phyloP scores from a whole-genome alignment of 208 protist species.

The Leptomonas pyrrhocoris region DNA sequence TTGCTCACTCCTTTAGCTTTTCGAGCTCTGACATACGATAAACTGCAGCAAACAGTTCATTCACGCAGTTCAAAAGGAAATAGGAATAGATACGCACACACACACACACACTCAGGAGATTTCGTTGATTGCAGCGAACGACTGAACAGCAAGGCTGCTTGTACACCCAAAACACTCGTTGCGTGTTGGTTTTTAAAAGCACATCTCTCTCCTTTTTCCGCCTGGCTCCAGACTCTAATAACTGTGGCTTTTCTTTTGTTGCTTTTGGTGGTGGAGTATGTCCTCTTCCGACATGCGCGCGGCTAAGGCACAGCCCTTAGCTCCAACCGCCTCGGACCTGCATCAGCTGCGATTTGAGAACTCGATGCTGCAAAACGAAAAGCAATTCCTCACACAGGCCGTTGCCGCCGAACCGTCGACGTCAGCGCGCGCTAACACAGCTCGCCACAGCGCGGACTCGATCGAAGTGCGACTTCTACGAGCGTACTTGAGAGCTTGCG shows the following conservation, averaged over 20 bases:
- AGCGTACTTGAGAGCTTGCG: slow-evolving; percentile 48
- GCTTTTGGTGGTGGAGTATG: background rate
- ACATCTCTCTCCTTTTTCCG: slow-evolving; percentile 1
- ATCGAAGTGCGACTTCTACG: slow-evolving; percentile 49
- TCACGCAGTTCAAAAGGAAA: too few relatives aligned
- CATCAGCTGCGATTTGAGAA: slow-evolving; percentile 57
- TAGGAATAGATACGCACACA: too few relatives aligned
- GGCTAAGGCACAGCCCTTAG: background rate
- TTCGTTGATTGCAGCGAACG: too few relatives aligned
- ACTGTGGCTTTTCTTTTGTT: too few relatives aligned
- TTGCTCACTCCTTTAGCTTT: too few relatives aligned
- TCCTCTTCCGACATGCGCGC: background rate
- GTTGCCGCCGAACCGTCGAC: slow-evolving; percentile 36
- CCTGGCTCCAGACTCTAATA: background rate
- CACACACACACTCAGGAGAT: too few relatives aligned
- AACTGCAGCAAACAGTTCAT: too few relatives aligned
- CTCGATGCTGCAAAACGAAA: slow-evolving; percentile 46
- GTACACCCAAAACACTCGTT: too few relatives aligned
- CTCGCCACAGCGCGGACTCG: slow-evolving; percentile 46
- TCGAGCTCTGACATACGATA: too few relatives aligned
- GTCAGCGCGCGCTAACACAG: slow-evolving; percentile 53
- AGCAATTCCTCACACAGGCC: slow-evolving; percentile 48
- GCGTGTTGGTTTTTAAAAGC: too few relatives aligned
- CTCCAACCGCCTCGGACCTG: slow-evolving; percentile 14
- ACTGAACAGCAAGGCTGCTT: too few relatives aligned